Evolutionary conservation across 78 protist species (phyloP), one percentile per base, ranked within the genome.

Genomic region (Blattamonas nauphoetae): DNA sequence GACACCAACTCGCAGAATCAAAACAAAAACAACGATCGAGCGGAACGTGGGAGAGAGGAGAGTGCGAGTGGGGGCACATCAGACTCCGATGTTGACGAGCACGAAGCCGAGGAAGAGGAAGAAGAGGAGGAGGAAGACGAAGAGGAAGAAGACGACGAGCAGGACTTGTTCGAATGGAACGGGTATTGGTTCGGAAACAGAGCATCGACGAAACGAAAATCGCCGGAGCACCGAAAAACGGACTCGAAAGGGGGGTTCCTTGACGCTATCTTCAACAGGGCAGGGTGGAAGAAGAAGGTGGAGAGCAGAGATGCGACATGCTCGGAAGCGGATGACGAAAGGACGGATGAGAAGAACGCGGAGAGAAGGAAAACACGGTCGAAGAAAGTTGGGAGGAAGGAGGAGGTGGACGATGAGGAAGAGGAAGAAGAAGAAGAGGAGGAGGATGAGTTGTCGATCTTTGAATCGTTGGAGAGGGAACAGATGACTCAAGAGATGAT

Each of bases 101-200:
- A 79, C 32, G 83, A 79, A 11, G 41, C 29, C 83, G 83, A 79
- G 41, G 83, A 79, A 6, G 83, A 79, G 41, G 83, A 79, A 5
- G 41, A 36, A 5, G 41, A 21, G 42, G 83, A 79, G 45, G 41
- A 79, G 45, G 33, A n/a, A 21, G 83, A 79, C 32, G 83, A 79
- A 21, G 45, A 36, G 33, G 83, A 79, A 32, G 83, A 21, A 4
- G 83, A 79, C 43, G 83, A 79, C 43, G 83, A 79, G 64, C 35
- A 46, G 35, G 64, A 46, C n/a, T n/a, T n/a, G n/a, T n/a, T n/a
- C n/a, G n/a, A n/a, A n/a, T 55, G 71, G 71, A 11, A 55, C 38
- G 21, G 71, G 71, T 55, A 55, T 11, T 55, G 71, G 71, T 29
- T 55, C 38, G 21, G 11, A 21, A 55, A 29, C 38, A 55, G 71